A percentile compares a stretch with the other conserved stretches of the same genome.
Evolutionary conservation across 768 basidiomycete species (phyloP).

Genomic region (Lentinula edodes): DNA sequence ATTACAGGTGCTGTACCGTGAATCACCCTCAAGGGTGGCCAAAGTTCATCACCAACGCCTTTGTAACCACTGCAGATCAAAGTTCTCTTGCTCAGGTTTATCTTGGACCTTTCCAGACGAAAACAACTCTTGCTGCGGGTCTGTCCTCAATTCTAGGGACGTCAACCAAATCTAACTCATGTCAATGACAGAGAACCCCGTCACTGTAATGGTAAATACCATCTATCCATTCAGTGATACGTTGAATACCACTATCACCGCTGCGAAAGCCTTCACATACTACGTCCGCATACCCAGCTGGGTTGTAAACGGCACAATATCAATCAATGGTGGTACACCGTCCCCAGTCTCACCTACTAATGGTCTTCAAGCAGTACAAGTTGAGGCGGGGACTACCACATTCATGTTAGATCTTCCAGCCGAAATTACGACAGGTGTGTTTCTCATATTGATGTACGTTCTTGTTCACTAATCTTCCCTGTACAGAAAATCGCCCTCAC

Average conservation of each 20-base stretch:
- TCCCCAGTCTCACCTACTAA: conserved; percentile 33
- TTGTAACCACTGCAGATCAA: conserved; percentile 41
- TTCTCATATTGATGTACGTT: neutral
- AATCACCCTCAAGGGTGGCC: conserved; percentile 52
- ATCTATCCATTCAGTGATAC: conserved; percentile 48
- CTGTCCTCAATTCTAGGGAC: neutral
- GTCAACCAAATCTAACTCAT: neutral
- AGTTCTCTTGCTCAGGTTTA: conserved; percentile 42
- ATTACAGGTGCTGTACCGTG: conserved; percentile 41
- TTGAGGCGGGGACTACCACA: conserved; percentile 36
- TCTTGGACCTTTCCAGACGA: conserved; percentile 40
- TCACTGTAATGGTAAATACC: conserved; percentile 40
- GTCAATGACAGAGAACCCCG: conserved; percentile 28
- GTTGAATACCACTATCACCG: conserved; percentile 39
- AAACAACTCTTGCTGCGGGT: conserved; percentile 33
- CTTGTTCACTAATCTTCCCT: neutral
- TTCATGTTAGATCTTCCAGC: conserved; percentile 41
- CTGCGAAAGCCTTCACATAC: conserved; percentile 38
- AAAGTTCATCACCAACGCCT: conserved; percentile 48
- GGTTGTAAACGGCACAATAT: conserved; percentile 40
- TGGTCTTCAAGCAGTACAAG: conserved; percentile 37
- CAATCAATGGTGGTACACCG: conserved; percentile 28
- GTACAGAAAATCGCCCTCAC: conserved; percentile 42
- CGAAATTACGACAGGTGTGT: conserved; percentile 37
- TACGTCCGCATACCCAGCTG: conserved; percentile 47